phyloP scores from a whole-genome alignment of 78 protist species.

The Bigelowiella natans region DNA sequence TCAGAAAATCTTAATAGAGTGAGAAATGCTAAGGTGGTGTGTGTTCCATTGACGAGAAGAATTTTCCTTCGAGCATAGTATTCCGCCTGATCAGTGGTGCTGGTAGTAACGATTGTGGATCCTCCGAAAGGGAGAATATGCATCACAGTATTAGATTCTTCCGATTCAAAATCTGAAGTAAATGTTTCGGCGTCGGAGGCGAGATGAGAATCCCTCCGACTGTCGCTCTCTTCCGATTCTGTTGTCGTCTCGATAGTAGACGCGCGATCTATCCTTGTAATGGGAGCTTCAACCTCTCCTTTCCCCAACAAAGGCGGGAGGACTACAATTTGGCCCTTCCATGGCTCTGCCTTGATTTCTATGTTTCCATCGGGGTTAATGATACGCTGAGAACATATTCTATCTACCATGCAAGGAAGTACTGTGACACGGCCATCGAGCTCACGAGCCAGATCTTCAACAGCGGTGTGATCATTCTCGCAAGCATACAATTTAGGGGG shows the following conservation, averaged over 20 bases:
- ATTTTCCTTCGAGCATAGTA: background rate
- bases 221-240: too few species aligned
- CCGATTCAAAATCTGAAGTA: too few species aligned
- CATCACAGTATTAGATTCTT: too few species aligned
- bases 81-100: background rate
- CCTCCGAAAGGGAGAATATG: background rate
- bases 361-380: background rate
- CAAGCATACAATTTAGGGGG: background rate
- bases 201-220: too few species aligned
- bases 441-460: background rate
- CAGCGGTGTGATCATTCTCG: background rate
- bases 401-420: background rate
- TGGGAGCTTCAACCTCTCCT: too few species aligned
- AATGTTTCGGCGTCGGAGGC: too few species aligned
- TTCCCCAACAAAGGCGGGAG: too few species aligned
- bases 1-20: background rate
- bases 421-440: background rate
- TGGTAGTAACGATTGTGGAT: background rate
- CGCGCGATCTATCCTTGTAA: too few species aligned
- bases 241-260: too few species aligned
- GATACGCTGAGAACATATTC: background rate
- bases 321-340: background rate
- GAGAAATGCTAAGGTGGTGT: constrained; percentile 1
- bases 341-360: background rate
- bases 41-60: background rate